Base-by-base conservation (phyloP, 106 monocot genomes). In the Narthecium ossifragum region DNA sequence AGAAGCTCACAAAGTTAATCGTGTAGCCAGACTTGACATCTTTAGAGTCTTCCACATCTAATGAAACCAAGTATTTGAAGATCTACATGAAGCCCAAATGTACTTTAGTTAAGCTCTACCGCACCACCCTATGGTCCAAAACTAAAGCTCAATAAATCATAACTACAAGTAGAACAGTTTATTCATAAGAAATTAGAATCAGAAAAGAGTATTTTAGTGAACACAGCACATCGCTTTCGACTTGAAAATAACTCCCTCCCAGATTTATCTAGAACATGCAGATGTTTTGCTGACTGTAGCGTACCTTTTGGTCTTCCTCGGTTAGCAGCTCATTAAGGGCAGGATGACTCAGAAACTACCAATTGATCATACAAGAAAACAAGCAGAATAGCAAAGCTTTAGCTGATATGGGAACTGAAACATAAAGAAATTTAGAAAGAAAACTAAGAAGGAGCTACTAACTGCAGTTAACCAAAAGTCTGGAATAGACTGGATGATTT, bases 381-480 rank as follows among this genome's bases (percentile, higher is more conserved):
- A n/a, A n/a, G n/a, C 18, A 21, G 15, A 7, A 51, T 10, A 38
- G 39, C 38, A 26, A 8, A 24, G 36, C 0, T 10, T 37, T 64
- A 21, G 54, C 25, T 1, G 49, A 43, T 31, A 36, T 0, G 3
- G 47, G 26, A 61, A 31, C 0, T 31, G 31, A 25, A 36, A 15
- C 8, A 51, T n/a, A n/a, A n/a, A 36, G 3, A 34, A 34, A 34
- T 5, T 25, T 14, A 30, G 3, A 26, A 47, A 46, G 12, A 1
- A 30, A 62, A 58, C 2, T 29, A 26, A 64, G 2, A 30, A 34
- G 18, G 46, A 27, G 30, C 33, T 32, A 72, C 38, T 25, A 23
- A 94, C 94, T 45, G 93, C 93, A 65, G 88, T 94, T 53, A 94
- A 71, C 93, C 93, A 94, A 49, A 94, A 94, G 74, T 94, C 93